Percentiles rank a stretch among this genome's conserved stretches.
phyloP scores from a whole-genome alignment of 495 filamentous ascomycete species.

The Darksidea phi region DNA sequence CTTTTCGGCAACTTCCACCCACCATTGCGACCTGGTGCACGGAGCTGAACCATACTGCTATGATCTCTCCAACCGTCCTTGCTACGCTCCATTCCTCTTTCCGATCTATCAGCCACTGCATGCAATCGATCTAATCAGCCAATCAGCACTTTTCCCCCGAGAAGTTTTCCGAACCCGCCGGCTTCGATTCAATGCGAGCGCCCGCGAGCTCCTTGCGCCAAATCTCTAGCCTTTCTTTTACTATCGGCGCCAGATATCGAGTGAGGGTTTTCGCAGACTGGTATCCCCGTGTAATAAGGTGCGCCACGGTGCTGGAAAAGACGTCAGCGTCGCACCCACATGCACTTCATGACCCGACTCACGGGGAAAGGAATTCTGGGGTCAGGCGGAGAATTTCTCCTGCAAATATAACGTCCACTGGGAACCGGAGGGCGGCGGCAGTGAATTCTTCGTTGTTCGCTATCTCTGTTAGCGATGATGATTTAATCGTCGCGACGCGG shows the following conservation, averaged over 20 bases:
- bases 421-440: background rate
- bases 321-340: too few species aligned
- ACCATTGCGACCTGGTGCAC: slow-evolving; percentile 4
- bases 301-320: too few species aligned
- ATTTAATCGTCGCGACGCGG: too few species aligned
- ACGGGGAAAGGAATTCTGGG: background rate
- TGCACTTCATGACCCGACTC: background rate
- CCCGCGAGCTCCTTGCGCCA: background rate
- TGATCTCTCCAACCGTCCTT: background rate
- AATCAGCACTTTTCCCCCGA: too few species aligned
- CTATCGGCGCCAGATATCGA: too few species aligned
- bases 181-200: background rate
- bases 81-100: background rate
- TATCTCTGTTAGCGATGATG: too few species aligned
- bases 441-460: background rate
- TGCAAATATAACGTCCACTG: background rate
- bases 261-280: too few species aligned
- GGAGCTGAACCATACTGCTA: slow-evolving; percentile 9
- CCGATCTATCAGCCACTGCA: background rate
- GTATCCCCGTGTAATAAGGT: too few species aligned
- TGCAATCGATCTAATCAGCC: background rate
- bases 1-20: too few species aligned
- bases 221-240: too few species aligned
- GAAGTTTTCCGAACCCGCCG: too few species aligned
- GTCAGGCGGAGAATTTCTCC: slow-evolving; percentile 1